These are phyloP conservation scores for Rehmannia glutinosa DNA, from an alignment of 257 asterid species.

Conservation along the genomic window DNA sequence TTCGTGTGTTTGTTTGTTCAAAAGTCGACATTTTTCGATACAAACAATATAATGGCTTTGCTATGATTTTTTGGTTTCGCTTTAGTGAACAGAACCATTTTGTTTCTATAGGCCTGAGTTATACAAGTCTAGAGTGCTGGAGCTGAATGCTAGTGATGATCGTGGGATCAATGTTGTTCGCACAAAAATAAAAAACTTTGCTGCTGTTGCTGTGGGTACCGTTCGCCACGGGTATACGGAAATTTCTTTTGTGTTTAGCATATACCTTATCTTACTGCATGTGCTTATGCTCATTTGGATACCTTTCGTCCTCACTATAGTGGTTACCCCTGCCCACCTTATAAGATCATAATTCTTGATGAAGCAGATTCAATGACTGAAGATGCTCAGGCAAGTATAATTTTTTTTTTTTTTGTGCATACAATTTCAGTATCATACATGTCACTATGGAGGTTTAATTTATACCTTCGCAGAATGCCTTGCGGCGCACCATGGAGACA, in stretches of 20 bases:
- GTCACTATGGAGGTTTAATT: background rate
- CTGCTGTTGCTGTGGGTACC: slow-evolving; percentile 94
- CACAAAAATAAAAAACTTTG: slow-evolving; percentile 91
- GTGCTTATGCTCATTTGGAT: slow-evolving; percentile 7
- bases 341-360: slow-evolving; percentile 85
- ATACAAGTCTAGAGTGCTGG: slow-evolving; percentile 88
- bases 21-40: background rate
- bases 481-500: slow-evolving; percentile 97
- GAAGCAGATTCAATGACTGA: slow-evolving; percentile 99
- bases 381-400: slow-evolving; percentile 86
- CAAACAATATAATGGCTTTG: background rate
- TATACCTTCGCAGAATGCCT: slow-evolving; percentile 69
- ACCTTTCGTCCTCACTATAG: slow-evolving; percentile 32
- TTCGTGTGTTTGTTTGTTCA: background rate
- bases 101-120: slow-evolving; percentile 70
- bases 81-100: background rate
- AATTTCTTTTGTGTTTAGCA: background rate
- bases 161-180: slow-evolving; percentile 99
- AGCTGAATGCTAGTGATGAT: slow-evolving; percentile 98
- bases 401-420: background rate
- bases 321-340: slow-evolving; percentile 97
- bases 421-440: background rate
- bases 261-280: background rate
- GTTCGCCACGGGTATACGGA: slow-evolving; percentile 53
- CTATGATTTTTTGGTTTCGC: background rate